Evolutionary conservation across 2,329 filamentous ascomycete species (phyloP).

Genomic region (Pyrenophora teres): DNA sequence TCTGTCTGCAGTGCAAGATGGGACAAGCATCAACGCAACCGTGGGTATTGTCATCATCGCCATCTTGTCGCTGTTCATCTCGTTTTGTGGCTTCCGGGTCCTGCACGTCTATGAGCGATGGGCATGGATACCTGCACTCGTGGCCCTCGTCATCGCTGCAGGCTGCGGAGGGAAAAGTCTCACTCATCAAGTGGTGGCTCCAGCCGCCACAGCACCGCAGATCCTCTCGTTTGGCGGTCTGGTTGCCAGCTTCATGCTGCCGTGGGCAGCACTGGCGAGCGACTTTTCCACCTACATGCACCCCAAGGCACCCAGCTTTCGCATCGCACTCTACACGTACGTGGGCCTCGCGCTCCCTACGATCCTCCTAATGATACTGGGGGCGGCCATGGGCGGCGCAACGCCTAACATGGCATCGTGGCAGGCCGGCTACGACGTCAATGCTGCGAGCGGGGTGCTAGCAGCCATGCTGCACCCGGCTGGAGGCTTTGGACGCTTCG

Average conservation of each 20-base stretch:
- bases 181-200: constrained; percentile 53
- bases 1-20: constrained; percentile 41
- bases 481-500: constrained; percentile 66
- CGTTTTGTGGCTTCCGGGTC: constrained; percentile 63
- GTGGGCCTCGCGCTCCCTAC: constrained; percentile 61
- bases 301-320: constrained; percentile 57
- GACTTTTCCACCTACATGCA: constrained; percentile 67
- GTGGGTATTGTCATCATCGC: constrained; percentile 67
- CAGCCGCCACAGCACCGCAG: constrained; percentile 52
- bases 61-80: constrained; percentile 62
- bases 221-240: constrained; percentile 64
- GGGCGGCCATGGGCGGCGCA: constrained; percentile 67
- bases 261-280: constrained; percentile 63
- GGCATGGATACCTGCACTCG: constrained; percentile 61
- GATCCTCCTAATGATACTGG: constrained; percentile 64
- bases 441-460: constrained; percentile 63
- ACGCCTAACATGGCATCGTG: constrained; percentile 60
- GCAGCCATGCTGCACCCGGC: constrained; percentile 63
- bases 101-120: constrained; percentile 64
- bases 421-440: constrained; percentile 59
- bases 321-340: constrained; percentile 63
- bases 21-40: constrained; percentile 54
- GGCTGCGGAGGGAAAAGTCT: constrained; percentile 60
- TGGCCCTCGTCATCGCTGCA: constrained; percentile 60
- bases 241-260: constrained; percentile 67